Percentiles rank a stretch among this genome's conserved stretches.
Conservation (phyloP, 2,329 filamentous ascomycete species). For the Colletotrichum aenigma region DNA sequence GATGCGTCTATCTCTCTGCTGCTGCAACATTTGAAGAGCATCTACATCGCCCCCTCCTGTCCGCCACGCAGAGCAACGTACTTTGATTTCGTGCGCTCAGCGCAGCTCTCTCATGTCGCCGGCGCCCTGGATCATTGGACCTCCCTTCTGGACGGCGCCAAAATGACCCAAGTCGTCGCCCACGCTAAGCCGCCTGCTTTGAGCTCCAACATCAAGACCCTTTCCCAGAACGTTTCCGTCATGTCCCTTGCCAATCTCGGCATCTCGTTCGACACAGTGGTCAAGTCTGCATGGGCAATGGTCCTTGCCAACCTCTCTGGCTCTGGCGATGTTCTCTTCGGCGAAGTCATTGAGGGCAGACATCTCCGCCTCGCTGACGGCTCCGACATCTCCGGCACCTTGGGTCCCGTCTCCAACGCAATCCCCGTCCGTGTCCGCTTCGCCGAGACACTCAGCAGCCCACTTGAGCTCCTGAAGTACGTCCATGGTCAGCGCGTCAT, state of each 20-base stretch:
- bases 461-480: conserved; percentile 51
- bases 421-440: conserved; percentile 55
- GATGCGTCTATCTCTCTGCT: conserved; percentile 48
- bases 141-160: conserved; percentile 45
- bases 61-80: conserved; percentile 44
- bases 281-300: conserved; percentile 64
- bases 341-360: conserved; percentile 55
- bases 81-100: conserved; percentile 50
- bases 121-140: conserved; percentile 51
- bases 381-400: conserved; percentile 60
- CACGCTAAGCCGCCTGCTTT: conserved; percentile 45
- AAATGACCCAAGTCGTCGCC: conserved; percentile 50
- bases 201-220: conserved; percentile 40
- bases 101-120: conserved; percentile 37
- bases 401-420: conserved; percentile 52
- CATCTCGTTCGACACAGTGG: conserved; percentile 54
- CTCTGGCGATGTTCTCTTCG: conserved; percentile 58
- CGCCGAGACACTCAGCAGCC: conserved; percentile 45
- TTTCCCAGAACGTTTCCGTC: conserved; percentile 44
- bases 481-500: conserved; percentile 54
- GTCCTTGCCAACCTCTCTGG: conserved; percentile 55
- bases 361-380: conserved; percentile 43
- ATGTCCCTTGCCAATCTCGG: conserved; percentile 46
- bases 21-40: conserved; percentile 50
- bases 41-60: conserved; percentile 44